These are phyloP conservation scores for Groenewaldozyma salmanticensis DNA, from an alignment of 805 yeast species.

Conservation along the genomic window DNA sequence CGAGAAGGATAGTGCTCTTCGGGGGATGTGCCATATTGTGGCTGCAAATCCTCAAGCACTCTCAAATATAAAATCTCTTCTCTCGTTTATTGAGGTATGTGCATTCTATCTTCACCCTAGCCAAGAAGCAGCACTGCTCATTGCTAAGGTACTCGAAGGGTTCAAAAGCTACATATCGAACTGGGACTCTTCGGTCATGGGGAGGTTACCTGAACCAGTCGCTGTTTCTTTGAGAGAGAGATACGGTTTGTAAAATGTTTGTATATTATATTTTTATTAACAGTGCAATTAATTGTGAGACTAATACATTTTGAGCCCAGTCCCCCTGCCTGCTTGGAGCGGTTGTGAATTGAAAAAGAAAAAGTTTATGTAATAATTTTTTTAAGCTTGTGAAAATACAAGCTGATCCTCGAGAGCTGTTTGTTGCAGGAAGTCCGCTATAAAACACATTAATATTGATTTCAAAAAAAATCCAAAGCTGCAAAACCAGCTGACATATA, in stretches of 20 bases:
- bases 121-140: conserved; percentile 16
- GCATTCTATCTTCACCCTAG: conserved; percentile 25
- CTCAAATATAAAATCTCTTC: conserved; percentile 37
- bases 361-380: too few relatives aligned
- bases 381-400: too few relatives aligned
- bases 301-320: too few relatives aligned
- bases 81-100: conserved; percentile 49
- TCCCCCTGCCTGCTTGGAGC: too few relatives aligned
- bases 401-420: too few relatives aligned
- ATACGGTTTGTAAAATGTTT: conserved; percentile 13
- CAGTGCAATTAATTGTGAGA: too few relatives aligned
- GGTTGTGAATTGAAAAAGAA: too few relatives aligned
- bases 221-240: conserved; percentile 13
- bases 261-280: too few relatives aligned
- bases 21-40: conserved; percentile 70
- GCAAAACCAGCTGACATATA: too few relatives aligned
- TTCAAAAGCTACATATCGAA: conserved; percentile 20
- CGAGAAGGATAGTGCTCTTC: conserved; percentile 81
- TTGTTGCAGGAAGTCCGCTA: too few relatives aligned
- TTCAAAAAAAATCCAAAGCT: too few relatives aligned
- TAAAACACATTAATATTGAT: too few relatives aligned
- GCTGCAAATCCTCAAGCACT: conserved; percentile 58
- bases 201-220: conserved; percentile 15
- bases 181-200: conserved; percentile 20
- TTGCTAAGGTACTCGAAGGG: conserved; percentile 19